Evolutionary conservation across 495 filamentous ascomycete species (phyloP).

Genomic region (Xylaria sp.): DNA sequence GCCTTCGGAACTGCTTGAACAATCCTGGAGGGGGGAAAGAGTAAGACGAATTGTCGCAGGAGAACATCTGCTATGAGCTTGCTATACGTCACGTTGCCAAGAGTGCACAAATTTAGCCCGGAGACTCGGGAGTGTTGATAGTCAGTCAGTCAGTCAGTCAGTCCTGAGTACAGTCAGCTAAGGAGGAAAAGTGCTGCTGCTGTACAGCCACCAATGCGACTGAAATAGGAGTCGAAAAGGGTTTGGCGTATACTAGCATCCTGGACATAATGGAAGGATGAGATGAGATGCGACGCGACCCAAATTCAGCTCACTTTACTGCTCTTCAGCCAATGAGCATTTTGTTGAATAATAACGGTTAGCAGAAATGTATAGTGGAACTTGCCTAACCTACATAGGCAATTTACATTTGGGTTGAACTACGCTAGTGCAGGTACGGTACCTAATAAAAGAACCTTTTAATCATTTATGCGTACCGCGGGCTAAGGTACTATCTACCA

Average conservation of each 20-base stretch:
- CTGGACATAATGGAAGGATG: not conserved
- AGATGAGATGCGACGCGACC: not conserved
- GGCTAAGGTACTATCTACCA: too few relatives aligned
- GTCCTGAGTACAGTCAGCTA: not conserved
- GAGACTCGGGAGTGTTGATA: too few relatives aligned
- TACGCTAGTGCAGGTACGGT: not conserved
- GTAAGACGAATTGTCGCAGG: not conserved
- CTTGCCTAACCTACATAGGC: not conserved
- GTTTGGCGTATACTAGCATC: not conserved
- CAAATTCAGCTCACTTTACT: not conserved
- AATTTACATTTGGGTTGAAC: too few relatives aligned
- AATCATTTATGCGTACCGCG: too few relatives aligned
- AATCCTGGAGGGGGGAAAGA: not conserved
- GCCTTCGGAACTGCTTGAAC: not conserved
- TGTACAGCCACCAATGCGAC: slow-evolving; percentile 6
- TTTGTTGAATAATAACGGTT: not conserved
- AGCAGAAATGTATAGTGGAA: not conserved
- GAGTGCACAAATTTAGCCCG: not conserved
- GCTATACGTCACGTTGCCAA: slow-evolving; percentile 2
- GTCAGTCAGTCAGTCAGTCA: too few relatives aligned
- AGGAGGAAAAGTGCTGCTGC: not conserved
- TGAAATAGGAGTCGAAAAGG: not conserved
- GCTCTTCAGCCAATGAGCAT: not conserved
- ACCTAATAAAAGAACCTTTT: not conserved
- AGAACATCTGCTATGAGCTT: not conserved